These are phyloP conservation scores for Suhomyces faveliae DNA, from an alignment of 805 yeast genomes.

Conservation along the genomic window DNA sequence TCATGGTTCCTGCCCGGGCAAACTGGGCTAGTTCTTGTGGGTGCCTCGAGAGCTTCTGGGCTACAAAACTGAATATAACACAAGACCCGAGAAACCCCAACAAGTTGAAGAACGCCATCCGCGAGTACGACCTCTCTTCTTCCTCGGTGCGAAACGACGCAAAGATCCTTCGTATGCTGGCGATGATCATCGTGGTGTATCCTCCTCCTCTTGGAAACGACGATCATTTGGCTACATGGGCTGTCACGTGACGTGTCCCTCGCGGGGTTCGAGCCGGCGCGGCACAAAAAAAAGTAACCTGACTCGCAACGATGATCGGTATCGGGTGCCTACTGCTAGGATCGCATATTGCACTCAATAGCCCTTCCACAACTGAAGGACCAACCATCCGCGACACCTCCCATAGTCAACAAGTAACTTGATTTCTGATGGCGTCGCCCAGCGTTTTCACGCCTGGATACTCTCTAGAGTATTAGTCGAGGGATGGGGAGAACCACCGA, in stretches of 20 bases:
- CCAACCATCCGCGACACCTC: slow-evolving; percentile 60
- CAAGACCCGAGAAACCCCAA: slow-evolving; percentile 81
- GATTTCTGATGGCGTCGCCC: slow-evolving; percentile 60
- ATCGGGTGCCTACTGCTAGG: slow-evolving; percentile 51
- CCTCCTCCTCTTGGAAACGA: too few relatives aligned
- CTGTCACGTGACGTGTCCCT: not conserved
- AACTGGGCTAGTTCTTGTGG: slow-evolving; percentile 31
- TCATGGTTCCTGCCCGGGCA: slow-evolving; percentile 26
- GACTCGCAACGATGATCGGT: slow-evolving; percentile 58
- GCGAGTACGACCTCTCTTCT: slow-evolving; percentile 73
- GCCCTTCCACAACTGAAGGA: slow-evolving; percentile 35
- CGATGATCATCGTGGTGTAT: slow-evolving; percentile 67
- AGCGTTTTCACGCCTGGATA: slow-evolving; percentile 55
- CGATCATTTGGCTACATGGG: too few relatives aligned
- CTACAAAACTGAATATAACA: slow-evolving; percentile 75
- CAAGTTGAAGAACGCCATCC: slow-evolving; percentile 75
- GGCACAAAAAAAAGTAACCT: slow-evolving; percentile 25
- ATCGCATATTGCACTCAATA: slow-evolving; percentile 63
- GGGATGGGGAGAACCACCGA: slow-evolving; percentile 61
- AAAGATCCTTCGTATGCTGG: slow-evolving; percentile 74
- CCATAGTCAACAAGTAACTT: slow-evolving; percentile 37
- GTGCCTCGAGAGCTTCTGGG: slow-evolving; percentile 51
- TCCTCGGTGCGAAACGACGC: slow-evolving; percentile 83
- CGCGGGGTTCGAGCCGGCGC: slow-evolving; percentile 5
- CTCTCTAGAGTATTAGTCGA: slow-evolving; percentile 51